Evolutionary conservation across 106 monocot species (phyloP).

Genomic region (Dactylorhiza incarnata): DNA sequence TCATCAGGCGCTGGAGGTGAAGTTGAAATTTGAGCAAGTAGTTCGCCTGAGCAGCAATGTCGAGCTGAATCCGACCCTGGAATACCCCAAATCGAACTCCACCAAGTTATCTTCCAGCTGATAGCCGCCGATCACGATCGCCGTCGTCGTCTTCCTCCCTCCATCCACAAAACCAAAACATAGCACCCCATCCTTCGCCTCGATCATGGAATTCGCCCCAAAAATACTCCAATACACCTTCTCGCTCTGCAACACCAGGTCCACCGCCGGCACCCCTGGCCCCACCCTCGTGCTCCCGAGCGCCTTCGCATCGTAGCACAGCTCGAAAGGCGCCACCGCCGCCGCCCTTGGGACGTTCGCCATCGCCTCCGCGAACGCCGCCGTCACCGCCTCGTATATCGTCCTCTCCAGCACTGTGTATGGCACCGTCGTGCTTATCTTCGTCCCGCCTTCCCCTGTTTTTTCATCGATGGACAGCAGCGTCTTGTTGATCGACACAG

Average conservation of each 20-base stretch:
- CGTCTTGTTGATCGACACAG: constrained; percentile 23
- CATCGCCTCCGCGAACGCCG: constrained; percentile 18
- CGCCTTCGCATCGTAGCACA: constrained; percentile 27
- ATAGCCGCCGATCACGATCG: constrained; percentile 55
- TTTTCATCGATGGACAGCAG: constrained; percentile 38
- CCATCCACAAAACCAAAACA: constrained; percentile 71
- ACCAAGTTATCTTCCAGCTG: constrained; percentile 75
- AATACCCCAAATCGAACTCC: constrained; percentile 48
- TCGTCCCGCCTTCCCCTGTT: constrained; percentile 51
- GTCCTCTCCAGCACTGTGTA: constrained; percentile 46
- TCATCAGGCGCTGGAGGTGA: not conserved
- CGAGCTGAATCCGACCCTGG: constrained; percentile 58
- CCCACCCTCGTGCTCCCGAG: constrained; percentile 40
- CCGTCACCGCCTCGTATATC: constrained; percentile 38
- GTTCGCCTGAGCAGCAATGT: constrained; percentile 40
- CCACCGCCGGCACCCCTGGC: constrained; percentile 43
- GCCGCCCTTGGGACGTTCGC: constrained; percentile 7
- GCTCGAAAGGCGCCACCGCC: constrained; percentile 37
- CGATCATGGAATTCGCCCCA: constrained; percentile 65
- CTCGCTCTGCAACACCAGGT: constrained; percentile 39
- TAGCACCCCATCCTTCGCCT: constrained; percentile 20
- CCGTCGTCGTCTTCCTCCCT: constrained; percentile 30
- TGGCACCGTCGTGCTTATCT: constrained; percentile 49
- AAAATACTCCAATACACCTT: constrained; percentile 32
- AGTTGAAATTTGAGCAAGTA: constrained; percentile 67